Conservation (phyloP, 2,329 filamentous ascomycete species). For the Talaromyces pinophilus region DNA sequence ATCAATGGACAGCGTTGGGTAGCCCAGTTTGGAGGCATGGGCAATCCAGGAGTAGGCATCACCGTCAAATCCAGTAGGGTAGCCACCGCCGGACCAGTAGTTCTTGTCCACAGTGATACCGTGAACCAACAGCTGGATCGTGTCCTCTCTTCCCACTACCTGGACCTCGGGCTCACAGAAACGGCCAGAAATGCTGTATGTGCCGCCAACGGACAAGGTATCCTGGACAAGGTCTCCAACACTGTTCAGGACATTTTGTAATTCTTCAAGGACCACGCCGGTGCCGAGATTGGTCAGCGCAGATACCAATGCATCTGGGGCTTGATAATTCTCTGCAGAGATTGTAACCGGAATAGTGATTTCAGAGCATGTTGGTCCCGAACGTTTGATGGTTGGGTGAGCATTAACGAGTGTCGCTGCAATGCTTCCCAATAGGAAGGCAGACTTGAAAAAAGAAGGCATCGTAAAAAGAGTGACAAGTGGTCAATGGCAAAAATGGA, state of each 20-base stretch:
- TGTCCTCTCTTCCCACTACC: background rate
- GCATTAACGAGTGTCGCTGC: background rate
- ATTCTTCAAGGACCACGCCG: background rate
- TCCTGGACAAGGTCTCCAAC: slow-evolving; percentile 4
- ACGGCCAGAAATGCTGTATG: slow-evolving; percentile 9
- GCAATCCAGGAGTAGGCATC: slow-evolving; percentile 10
- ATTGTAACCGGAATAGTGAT: background rate
- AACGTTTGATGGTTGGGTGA: background rate
- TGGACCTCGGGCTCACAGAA: slow-evolving; percentile 9
- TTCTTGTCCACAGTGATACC: slow-evolving; percentile 14
- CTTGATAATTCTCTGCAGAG: background rate
- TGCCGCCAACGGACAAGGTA: slow-evolving; percentile 11
- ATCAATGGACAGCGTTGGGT: background rate
- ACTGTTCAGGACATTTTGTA: slow-evolving; percentile 9
- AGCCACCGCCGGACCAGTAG: slow-evolving; percentile 14
- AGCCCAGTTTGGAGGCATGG: background rate
- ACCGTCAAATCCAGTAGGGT: slow-evolving; percentile 10
- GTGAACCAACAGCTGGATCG: slow-evolving; percentile 5
- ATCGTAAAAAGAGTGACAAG: background rate
- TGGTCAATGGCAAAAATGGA: background rate
- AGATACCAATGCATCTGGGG: background rate
- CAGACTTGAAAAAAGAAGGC: background rate
- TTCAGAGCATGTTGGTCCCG: background rate
- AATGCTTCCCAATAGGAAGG: background rate
- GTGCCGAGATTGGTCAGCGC: background rate